Conservation (phyloP, 1,284 basidiomycete species). For the Microbotryum saponariae region DNA sequence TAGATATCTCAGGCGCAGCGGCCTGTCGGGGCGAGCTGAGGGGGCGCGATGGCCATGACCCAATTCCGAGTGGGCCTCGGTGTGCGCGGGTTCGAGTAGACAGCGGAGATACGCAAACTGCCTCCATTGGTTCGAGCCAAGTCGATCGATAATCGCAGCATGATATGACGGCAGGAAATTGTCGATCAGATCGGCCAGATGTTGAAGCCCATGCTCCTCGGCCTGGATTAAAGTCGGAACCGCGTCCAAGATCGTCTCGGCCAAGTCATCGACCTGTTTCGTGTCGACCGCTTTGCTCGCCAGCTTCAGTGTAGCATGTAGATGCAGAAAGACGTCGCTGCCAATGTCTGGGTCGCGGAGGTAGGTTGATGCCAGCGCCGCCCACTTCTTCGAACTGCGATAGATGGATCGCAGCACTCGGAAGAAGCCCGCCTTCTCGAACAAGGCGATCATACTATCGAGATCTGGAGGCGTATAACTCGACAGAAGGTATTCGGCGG, state of each 20-base stretch:
- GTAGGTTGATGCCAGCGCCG: constrained; percentile 60
- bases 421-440: constrained; percentile 79
- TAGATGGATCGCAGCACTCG: constrained; percentile 78
- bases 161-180: constrained; percentile 60
- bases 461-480: constrained; percentile 75
- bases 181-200: constrained; percentile 69
- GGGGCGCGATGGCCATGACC: constrained; percentile 22
- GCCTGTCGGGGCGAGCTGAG: constrained; percentile 47
- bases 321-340: constrained; percentile 51
- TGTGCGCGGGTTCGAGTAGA: constrained; percentile 56
- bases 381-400: constrained; percentile 68
- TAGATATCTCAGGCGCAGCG: constrained; percentile 59
- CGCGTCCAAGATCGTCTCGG: constrained; percentile 23
- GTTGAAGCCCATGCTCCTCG: constrained; percentile 50
- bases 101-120: constrained; percentile 71
- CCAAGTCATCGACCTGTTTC: constrained; percentile 10
- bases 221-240: constrained; percentile 23
- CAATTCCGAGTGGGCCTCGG: constrained; percentile 42
- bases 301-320: constrained; percentile 25
- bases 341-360: constrained; percentile 65
- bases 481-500: constrained; percentile 89
- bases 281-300: not conserved
- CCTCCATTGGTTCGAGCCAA: constrained; percentile 47
- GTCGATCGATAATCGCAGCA: constrained; percentile 42
- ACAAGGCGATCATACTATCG: constrained; percentile 59